Percentiles rank a stretch among this genome's conserved stretches.
Conservation (phyloP, 495 filamentous ascomycete genomes). For the Cetradonia linearis region DNA sequence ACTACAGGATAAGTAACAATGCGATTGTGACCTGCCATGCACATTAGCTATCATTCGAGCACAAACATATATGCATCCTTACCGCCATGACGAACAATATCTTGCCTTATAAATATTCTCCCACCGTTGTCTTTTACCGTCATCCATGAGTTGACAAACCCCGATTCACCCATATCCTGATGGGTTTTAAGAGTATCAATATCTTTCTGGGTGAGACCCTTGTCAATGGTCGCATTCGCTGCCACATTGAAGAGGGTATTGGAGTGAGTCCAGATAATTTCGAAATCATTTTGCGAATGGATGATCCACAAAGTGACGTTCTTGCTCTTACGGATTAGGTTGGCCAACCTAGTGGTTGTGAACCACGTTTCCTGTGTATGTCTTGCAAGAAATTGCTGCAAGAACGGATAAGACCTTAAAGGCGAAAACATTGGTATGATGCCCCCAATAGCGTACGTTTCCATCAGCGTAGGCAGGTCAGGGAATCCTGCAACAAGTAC, state of each 20-base stretch:
- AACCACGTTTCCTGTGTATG: constrained; percentile 48
- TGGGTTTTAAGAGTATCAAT: constrained; percentile 21
- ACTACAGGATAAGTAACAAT: constrained; percentile 23
- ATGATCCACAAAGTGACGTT: constrained; percentile 59
- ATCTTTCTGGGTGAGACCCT: constrained; percentile 22
- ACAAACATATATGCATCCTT: not conserved
- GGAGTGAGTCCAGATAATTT: constrained; percentile 60
- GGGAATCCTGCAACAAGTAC: constrained; percentile 74
- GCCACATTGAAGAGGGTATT: constrained; percentile 46
- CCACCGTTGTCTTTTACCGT: constrained; percentile 16
- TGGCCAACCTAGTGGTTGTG: constrained; percentile 39
- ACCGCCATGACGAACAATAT: constrained; percentile 23
- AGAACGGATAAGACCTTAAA: constrained; percentile 46
- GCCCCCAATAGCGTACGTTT: constrained; percentile 63
- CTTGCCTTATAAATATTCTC: constrained; percentile 15
- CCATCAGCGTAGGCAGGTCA: constrained; percentile 57
- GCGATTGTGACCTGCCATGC: constrained; percentile 23
- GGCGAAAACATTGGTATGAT: constrained; percentile 70
- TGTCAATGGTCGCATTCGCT: constrained; percentile 40
- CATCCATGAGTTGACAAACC: constrained; percentile 19
- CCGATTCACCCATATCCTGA: constrained; percentile 17
- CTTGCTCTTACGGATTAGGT: constrained; percentile 31
- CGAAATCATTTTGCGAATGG: constrained; percentile 63
- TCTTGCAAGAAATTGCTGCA: constrained; percentile 38
- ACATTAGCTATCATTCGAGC: constrained; percentile 3